A percentile compares a stretch with the other conserved stretches of the same genome.
Conservation (phyloP, 345 rosid genomes). For the Bruguiera sexangula region DNA sequence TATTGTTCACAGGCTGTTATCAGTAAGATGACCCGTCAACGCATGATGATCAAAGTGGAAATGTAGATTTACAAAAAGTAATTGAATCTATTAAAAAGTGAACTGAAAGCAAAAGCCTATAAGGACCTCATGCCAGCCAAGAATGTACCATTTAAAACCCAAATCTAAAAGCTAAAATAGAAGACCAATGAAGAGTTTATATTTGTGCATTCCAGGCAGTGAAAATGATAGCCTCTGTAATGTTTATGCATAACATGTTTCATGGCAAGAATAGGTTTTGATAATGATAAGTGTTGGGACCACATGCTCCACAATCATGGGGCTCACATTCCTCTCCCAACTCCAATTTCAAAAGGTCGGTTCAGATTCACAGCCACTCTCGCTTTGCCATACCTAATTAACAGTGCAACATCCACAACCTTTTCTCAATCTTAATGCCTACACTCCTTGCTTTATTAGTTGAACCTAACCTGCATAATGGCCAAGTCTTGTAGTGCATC, state of each 20-base stretch:
- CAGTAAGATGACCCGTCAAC: slow-evolving; percentile 3
- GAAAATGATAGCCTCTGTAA: slow-evolving; percentile 36
- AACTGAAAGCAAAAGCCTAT: neutral
- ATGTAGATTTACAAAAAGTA: neutral
- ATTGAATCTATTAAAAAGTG: neutral
- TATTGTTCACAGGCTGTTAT: neutral
- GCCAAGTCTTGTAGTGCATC: neutral
- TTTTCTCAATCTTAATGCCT: slow-evolving; percentile 6
- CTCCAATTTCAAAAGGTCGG: slow-evolving; percentile 41
- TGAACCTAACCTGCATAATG: neutral
- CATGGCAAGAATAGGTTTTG: slow-evolving; percentile 19
- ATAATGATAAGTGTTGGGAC: slow-evolving; percentile 37
- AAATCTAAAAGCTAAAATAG: slow-evolving; percentile 4
- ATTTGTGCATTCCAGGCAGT: slow-evolving; percentile 19
- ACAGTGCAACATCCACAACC: neutral
- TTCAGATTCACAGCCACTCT: slow-evolving; percentile 39
- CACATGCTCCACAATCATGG: slow-evolving; percentile 21
- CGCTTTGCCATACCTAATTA: slow-evolving; percentile 17
- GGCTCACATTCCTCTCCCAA: slow-evolving; percentile 24
- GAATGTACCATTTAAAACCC: neutral
- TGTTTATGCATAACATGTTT: slow-evolving; percentile 7
- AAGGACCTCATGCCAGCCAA: neutral
- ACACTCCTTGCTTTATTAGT: slow-evolving; percentile 1
- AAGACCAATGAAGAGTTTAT: slow-evolving; percentile 8
- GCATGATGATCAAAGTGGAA: neutral